Evolutionary conservation across 495 filamentous ascomycete genomes (phyloP).

Genomic region (Aspergillus coremiiformis): DNA sequence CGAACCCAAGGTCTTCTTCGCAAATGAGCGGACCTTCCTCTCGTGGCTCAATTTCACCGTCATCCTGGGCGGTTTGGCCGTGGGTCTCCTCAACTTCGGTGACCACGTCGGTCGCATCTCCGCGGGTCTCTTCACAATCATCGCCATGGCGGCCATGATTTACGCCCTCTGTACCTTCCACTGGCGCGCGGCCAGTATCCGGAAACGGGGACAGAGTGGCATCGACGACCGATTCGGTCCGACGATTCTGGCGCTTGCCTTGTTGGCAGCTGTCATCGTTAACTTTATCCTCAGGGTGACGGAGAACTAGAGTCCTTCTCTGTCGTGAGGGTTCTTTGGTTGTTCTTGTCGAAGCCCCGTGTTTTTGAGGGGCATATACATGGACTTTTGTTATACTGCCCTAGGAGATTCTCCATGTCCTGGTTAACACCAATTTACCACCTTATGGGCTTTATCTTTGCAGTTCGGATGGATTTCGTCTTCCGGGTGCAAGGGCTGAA

Average conservation of each 20-base stretch:
- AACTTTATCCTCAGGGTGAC: constrained; percentile 87
- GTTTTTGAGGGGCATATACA: neutral
- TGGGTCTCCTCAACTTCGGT: constrained; percentile 97
- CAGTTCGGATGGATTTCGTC: neutral
- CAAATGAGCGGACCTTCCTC: constrained; percentile 97
- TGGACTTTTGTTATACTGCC: neutral
- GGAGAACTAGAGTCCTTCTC: constrained; percentile 25
- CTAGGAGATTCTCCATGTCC: too few relatives aligned
- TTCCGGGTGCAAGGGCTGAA: neutral
- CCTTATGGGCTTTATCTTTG: too few relatives aligned
- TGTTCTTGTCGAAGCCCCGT: neutral
- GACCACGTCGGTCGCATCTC: constrained; percentile 88
- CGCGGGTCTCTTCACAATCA: constrained; percentile 85
- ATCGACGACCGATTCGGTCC: constrained; percentile 96
- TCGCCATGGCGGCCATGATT: constrained; percentile 91
- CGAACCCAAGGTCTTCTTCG: constrained; percentile 99
- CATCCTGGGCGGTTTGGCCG: constrained; percentile 88
- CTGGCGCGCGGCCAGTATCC: constrained; percentile 91
- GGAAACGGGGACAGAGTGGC: constrained; percentile 82
- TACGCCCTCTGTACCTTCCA: constrained; percentile 95
- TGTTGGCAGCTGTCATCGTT: constrained; percentile 79
- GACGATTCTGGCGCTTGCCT: constrained; percentile 74
- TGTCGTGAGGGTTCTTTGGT: neutral
- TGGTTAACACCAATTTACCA: too few relatives aligned
- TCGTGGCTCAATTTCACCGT: constrained; percentile 99